Evolutionary conservation across 495 filamentous ascomycete genomes (phyloP).

Genomic region (Podospora pseudoanserina): DNA sequence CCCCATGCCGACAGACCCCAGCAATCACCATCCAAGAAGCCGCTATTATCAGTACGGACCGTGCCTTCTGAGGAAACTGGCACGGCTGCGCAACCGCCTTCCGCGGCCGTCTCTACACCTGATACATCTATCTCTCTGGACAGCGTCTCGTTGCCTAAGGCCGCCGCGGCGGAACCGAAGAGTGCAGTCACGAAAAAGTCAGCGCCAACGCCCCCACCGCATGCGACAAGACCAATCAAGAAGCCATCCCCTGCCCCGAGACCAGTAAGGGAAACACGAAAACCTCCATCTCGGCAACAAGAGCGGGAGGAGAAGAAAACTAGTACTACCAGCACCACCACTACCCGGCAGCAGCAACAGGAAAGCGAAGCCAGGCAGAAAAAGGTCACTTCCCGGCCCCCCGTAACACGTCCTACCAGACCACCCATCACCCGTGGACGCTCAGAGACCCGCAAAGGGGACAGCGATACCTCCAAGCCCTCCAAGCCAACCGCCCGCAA

Average conservation of each 20-base stretch:
- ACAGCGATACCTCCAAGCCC: neutral
- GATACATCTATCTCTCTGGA: slow-evolving; percentile 15
- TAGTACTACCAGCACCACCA: neutral
- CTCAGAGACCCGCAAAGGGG: slow-evolving; percentile 12
- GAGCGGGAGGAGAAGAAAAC: slow-evolving; percentile 3
- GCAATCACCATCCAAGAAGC: slow-evolving; percentile 29
- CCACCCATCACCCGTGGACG: slow-evolving; percentile 15
- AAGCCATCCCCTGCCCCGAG: neutral
- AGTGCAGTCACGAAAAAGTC: neutral
- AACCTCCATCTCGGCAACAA: neutral
- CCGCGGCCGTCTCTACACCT: slow-evolving; percentile 23
- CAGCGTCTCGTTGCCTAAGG: slow-evolving; percentile 11
- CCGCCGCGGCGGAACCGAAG: neutral
- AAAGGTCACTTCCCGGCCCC: slow-evolving; percentile 1
- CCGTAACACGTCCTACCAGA: slow-evolving; percentile 9
- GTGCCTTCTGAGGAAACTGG: slow-evolving; percentile 25
- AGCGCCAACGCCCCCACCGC: neutral
- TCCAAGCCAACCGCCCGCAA: slow-evolving; percentile 1
- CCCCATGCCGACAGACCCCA: slow-evolving; percentile 27
- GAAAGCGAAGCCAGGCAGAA: slow-evolving; percentile 6
- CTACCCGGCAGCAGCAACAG: slow-evolving; percentile 1
- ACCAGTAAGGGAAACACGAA: neutral
- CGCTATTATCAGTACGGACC: slow-evolving; percentile 20
- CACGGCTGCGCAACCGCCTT: slow-evolving; percentile 12
- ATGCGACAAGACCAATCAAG: neutral